Base-by-base conservation (phyloP, 805 yeast species). In the Debaryomyces castellii region DNA sequence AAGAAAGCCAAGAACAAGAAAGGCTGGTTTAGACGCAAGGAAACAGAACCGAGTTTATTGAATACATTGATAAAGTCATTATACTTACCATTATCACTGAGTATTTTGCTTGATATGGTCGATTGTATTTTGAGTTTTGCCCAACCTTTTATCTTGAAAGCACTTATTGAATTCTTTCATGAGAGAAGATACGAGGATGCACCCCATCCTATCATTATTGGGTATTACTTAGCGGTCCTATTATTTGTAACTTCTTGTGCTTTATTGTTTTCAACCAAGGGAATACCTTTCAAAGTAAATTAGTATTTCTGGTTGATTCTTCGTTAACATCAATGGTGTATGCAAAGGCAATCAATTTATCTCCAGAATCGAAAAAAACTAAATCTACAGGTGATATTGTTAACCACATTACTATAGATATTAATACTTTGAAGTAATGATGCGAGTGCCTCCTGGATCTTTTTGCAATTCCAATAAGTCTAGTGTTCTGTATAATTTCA, bases 331-430 rank as follows among this genome's bases (percentile, higher is more conserved):
- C 63, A 10, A 52, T 62, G 51, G 52, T 64, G 17, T 66, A 63
- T 43, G 41, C 48, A 4, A 67, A 67, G 40, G 64, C 67, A 1
- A 48, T 66, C 48, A 52, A 27, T 28, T 56, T 67, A 23, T 58
- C 66, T 40, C 69, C 70, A 12, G 62, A 64, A 40, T 57, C 64
- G 18, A 58, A 67, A 40, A 63, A 59, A 46, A 49, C 57, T 33
- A 66, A 63, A 43, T 46, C 67, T 5, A 61, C 64, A 3, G 70
- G 71, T 46, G 71, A 67, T 42, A 60, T 67, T 40, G 57, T 67
- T 23, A 66, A 62, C 51, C 60, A 65, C 44, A 46, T 66, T 37
- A 54, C 71, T 11, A 62, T 63, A 48, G 73, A 67, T 54, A 51
- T 61, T 9, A 36, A 43, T 25, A 43, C 51, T 6, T 40, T 64